Evolutionary conservation across 495 filamentous ascomycete species (phyloP).

Genomic region (Daldinia caldariorum): DNA sequence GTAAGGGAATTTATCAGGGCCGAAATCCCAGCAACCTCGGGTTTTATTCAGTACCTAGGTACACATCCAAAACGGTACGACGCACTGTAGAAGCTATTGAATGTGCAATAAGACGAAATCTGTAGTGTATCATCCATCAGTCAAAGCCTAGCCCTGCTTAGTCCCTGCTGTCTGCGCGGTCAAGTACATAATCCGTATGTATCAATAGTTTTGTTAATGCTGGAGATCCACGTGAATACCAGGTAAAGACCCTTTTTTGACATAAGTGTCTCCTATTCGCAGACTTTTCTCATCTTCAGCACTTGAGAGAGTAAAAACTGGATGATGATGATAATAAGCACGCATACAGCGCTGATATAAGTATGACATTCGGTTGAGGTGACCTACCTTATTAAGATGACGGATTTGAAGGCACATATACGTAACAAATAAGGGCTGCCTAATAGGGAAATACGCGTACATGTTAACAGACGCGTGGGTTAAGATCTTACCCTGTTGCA

Average conservation of each 20-base stretch:
- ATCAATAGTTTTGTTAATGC: conserved; percentile 11
- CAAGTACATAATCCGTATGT: neutral
- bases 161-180: neutral
- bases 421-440: conserved; percentile 14
- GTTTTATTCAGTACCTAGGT: conserved; percentile 3
- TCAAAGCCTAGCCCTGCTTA: conserved; percentile 20
- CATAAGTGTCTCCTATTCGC: neutral
- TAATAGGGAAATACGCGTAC: conserved; percentile 18
- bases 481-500: conserved; percentile 37
- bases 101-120: conserved; percentile 32
- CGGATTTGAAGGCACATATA: conserved; percentile 14
- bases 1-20: conserved; percentile 21
- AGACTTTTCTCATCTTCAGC: conserved; percentile 13
- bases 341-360: conserved; percentile 39
- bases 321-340: conserved; percentile 32
- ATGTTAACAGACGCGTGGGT: conserved; percentile 39
- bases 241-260: conserved; percentile 12
- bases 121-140: conserved; percentile 25
- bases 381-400: conserved; percentile 32
- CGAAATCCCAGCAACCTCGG: conserved; percentile 3
- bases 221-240: conserved; percentile 5
- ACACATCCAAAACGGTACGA: neutral
- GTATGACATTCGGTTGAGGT: conserved; percentile 24
- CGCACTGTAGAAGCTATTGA: conserved; percentile 7
- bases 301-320: neutral